These are phyloP conservation scores for Penicillium palitans DNA, from an alignment of 2,329 filamentous ascomycete species.

Conservation along the genomic window DNA sequence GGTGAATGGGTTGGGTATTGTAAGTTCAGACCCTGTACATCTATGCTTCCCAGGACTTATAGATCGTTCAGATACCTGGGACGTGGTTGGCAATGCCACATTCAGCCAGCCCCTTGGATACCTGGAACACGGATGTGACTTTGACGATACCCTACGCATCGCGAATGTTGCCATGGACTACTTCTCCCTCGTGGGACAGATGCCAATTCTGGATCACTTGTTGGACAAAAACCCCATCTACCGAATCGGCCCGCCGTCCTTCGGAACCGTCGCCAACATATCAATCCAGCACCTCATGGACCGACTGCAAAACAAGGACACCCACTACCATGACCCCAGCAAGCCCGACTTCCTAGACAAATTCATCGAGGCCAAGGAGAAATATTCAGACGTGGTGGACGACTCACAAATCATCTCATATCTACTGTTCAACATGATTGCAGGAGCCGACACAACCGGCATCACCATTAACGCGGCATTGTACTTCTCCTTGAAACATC, in stretches of 20 bases:
- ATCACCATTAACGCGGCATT: conserved; percentile 32
- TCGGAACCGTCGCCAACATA: conserved; percentile 22
- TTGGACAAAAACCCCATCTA: conserved; percentile 31
- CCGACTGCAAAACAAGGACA: conserved; percentile 18
- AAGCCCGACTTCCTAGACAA: conserved; percentile 42
- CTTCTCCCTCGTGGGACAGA: conserved; percentile 25
- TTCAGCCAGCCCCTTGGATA: conserved; percentile 31
- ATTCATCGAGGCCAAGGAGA: conserved; percentile 42
- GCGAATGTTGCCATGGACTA: conserved; percentile 26
- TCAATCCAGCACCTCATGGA: conserved; percentile 20
- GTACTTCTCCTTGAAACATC: conserved; percentile 25
- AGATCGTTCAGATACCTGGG: conserved; percentile 23
- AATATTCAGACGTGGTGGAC: conserved; percentile 36
- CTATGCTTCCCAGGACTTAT: background rate
- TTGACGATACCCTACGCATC: conserved; percentile 21
- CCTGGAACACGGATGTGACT: conserved; percentile 28
- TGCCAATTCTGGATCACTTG: conserved; percentile 29
- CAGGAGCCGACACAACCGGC: conserved; percentile 42
- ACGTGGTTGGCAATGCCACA: conserved; percentile 29
- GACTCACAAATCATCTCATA: conserved; percentile 40
- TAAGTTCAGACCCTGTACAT: conserved; percentile 20
- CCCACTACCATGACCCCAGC: conserved; percentile 8
- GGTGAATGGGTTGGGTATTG: conserved; percentile 47
- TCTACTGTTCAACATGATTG: conserved; percentile 36
- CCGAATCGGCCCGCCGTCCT: conserved; percentile 23